Evolutionary conservation across 495 filamentous ascomycete genomes (phyloP), one percentile per base, ranked within the genome.

Genomic region (Neurospora sp.): DNA sequence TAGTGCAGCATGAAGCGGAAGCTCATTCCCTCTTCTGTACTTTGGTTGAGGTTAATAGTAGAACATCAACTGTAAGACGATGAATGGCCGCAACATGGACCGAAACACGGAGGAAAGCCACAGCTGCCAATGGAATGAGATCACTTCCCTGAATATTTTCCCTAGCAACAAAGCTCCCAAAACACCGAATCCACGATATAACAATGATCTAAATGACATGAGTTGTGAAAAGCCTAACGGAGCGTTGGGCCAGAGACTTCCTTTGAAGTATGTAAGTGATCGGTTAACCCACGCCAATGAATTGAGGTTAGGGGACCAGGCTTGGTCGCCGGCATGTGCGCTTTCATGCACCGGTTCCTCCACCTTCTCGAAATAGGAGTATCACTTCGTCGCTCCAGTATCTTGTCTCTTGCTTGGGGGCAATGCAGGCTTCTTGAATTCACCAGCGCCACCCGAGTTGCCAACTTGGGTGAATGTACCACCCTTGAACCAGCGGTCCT

Each of bases 401-500:
- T 88, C 84, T 18, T 83, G 69, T 75, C 84, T 90, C 80, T 94
- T 94, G 42, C 81, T 83, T 4, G 88, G 84, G 46, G 91, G 91
- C 40, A 91, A 83, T 35, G 85, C 88, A 16, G 92, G 85, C 72
- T 92, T 88, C 73, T 89, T 86, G 78, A 85, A 87, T 54, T 77
- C 75, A 23, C 77, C 74, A 11, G 39, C 31, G 4, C 73, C 75
- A 20, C 80, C 81, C 37, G 76, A 35, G 73, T 86, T 84, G 18
- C 92, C 92, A 72, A 97, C 89, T 83, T 97, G 94, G 37, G 96
- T 98, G 75, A 99, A 99, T 5, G 94, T 96, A 3, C 96, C 96
- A 31, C 93, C 92, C 79, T 93, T 96, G 84, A 98, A 98, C 91
- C 94, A 98, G 48, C 93, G 86, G 80, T 98, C 95, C 78, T 96